phyloP scores from a whole-genome alignment of 805 yeast genomes.

The Metschnikowia lochheadii region DNA sequence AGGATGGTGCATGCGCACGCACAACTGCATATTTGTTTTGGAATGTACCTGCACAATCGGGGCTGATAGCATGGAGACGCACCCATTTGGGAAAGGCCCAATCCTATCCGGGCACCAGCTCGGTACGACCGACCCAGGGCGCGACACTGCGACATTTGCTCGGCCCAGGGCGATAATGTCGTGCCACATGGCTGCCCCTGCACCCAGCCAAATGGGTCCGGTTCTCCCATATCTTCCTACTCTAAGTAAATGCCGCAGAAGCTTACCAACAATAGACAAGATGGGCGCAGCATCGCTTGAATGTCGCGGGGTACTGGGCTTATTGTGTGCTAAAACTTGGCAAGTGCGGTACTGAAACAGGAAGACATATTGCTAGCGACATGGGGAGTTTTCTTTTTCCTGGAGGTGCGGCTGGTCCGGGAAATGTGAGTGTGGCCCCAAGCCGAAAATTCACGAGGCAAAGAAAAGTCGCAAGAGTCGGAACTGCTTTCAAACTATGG shows the following conservation, averaged over 20 bases:
- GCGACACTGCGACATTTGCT: not conserved
- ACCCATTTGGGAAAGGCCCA: slow-evolving; percentile 3
- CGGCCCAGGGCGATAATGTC: too few species aligned
- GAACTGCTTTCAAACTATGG: too few species aligned
- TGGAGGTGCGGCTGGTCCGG: slow-evolving; percentile 2
- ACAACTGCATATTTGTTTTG: not conserved
- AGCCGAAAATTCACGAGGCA: not conserved
- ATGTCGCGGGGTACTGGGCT: not conserved
- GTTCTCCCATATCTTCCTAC: too few species aligned
- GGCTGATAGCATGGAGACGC: not conserved
- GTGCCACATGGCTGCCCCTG: too few species aligned
- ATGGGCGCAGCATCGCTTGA: not conserved
- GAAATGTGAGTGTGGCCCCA: not conserved
- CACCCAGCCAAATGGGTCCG: too few species aligned
- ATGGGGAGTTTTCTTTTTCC: slow-evolving; percentile 1
- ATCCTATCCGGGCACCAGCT: slow-evolving; percentile 2
- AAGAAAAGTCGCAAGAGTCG: too few species aligned
- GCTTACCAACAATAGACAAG: too few species aligned
- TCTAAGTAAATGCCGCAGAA: too few species aligned
- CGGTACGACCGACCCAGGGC: not conserved
- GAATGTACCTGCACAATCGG: slow-evolving; percentile 1
- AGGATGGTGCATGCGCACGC: slow-evolving; percentile 2
- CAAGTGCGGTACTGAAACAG: slow-evolving; percentile 2
- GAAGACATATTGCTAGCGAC: slow-evolving; percentile 1
- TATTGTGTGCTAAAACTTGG: not conserved